A percentile compares a stretch with the other conserved stretches of the same genome.
These are phyloP conservation scores for Porodaedalea pini DNA, from an alignment of 1,284 basidiomycete genomes.

Conservation along the genomic window DNA sequence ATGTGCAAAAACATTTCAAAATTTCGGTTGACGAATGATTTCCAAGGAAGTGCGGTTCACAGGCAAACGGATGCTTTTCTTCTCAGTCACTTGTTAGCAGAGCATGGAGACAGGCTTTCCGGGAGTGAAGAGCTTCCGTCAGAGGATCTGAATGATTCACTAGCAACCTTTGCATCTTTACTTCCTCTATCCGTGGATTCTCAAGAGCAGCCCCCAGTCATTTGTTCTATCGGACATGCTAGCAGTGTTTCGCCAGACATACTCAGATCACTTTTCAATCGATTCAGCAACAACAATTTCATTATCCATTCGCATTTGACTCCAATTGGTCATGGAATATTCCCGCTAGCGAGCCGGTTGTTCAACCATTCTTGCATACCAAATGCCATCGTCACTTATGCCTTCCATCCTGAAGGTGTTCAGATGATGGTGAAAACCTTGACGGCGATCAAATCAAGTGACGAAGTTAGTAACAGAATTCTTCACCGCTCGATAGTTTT, in stretches of 20 bases:
- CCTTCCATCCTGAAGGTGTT: constrained; percentile 38
- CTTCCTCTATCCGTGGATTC: constrained; percentile 37
- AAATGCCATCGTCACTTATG: constrained; percentile 64
- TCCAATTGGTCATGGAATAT: constrained; percentile 66
- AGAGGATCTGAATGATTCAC: constrained; percentile 27
- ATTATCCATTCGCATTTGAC: constrained; percentile 64
- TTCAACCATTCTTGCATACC: constrained; percentile 79
- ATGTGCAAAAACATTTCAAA: constrained; percentile 56
- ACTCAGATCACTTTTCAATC: constrained; percentile 37
- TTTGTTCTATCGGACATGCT: constrained; percentile 24
- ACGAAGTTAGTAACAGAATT: constrained; percentile 50
- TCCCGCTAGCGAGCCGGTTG: constrained; percentile 64
- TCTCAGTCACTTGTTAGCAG: constrained; percentile 57
- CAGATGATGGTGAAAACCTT: constrained; percentile 62
- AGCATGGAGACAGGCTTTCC: constrained; percentile 20
- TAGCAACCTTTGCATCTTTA: constrained; percentile 46
- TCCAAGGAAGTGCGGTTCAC: constrained; percentile 46
- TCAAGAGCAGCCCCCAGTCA: constrained; percentile 13
- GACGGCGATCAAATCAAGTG: constrained; percentile 47
- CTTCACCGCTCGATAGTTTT: too few species aligned
- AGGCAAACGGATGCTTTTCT: constrained; percentile 58
- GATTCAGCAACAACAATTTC: constrained; percentile 78
- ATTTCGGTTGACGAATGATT: constrained; percentile 44
- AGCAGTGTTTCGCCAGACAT: constrained; percentile 29
- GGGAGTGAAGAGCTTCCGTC: not conserved